Evolutionary conservation across 1,284 basidiomycete species (phyloP).

Genomic region (Tilletia indica): DNA sequence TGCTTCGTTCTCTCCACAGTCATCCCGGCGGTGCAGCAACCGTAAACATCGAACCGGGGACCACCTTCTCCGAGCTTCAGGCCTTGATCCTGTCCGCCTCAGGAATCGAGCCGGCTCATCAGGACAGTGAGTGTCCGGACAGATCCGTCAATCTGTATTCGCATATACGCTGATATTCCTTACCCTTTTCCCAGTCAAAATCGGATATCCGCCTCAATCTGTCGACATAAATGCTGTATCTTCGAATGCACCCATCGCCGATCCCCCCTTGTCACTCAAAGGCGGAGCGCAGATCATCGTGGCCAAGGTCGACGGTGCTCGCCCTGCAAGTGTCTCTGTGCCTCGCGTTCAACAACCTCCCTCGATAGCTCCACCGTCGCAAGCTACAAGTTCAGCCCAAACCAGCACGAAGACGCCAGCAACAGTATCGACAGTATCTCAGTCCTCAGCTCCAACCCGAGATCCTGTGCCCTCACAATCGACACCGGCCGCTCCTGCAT

Average conservation of each 20-base stretch:
- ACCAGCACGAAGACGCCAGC: not conserved
- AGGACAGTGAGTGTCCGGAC: not conserved
- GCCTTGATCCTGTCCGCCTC: not conserved
- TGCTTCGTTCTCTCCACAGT: not conserved
- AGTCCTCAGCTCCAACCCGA: not conserved
- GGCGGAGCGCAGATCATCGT: slow-evolving; percentile 2
- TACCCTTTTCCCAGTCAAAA: not conserved
- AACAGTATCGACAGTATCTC: not conserved
- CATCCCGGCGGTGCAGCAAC: slow-evolving; percentile 10
- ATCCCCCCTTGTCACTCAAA: not conserved
- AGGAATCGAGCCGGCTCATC: not conserved
- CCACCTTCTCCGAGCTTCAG: slow-evolving; percentile 6
- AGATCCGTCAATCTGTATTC: not conserved
- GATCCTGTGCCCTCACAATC: not conserved
- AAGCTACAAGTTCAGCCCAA: not conserved
- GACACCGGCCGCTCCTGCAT: not conserved
- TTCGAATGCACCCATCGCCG: not conserved
- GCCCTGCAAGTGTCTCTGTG: not conserved
- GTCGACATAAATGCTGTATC: not conserved
- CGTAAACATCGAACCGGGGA: not conserved
- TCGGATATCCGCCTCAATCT: not conserved
- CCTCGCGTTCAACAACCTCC: not conserved
- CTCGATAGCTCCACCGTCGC: not conserved
- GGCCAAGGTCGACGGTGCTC: not conserved
- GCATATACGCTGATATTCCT: not conserved